Evolutionary conservation across 2,329 filamentous ascomycete genomes (phyloP).

Genomic region (Parastagonospora nodorum): DNA sequence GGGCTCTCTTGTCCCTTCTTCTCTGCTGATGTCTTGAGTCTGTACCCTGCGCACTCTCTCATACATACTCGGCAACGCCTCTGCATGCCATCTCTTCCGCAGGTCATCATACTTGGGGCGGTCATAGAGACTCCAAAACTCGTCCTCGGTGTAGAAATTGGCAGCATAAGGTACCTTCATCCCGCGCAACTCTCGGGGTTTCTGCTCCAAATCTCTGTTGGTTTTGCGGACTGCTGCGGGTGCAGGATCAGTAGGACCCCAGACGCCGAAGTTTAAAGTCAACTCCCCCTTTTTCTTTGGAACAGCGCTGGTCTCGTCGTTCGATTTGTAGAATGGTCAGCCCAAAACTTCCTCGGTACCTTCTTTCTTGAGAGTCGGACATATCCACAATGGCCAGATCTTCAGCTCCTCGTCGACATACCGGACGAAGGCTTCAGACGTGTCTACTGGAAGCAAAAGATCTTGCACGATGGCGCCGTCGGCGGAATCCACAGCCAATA

Average conservation of each 20-base stretch:
- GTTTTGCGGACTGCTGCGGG: conserved; percentile 63
- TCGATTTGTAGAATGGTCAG: conserved; percentile 12
- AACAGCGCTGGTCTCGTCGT: not conserved
- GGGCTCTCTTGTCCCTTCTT: conserved; percentile 28
- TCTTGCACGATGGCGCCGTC: conserved; percentile 65
- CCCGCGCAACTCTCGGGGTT: conserved; percentile 70
- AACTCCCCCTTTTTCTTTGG: conserved; percentile 8
- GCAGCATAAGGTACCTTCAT: conserved; percentile 87
- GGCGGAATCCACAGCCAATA: conserved; percentile 59
- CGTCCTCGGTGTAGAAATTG: conserved; percentile 73
- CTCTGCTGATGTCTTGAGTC: not conserved
- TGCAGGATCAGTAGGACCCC: conserved; percentile 70
- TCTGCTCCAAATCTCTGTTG: conserved; percentile 72
- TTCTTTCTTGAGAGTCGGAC: conserved; percentile 47
- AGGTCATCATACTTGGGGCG: conserved; percentile 61
- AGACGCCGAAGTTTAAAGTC: conserved; percentile 59
- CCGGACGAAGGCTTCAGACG: conserved; percentile 56
- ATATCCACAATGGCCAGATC: conserved; percentile 62
- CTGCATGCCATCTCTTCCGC: conserved; percentile 60
- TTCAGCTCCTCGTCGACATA: conserved; percentile 52
- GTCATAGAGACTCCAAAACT: conserved; percentile 69
- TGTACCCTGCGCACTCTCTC: conserved; percentile 59
- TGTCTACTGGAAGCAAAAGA: conserved; percentile 58
- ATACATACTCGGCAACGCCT: conserved; percentile 64
- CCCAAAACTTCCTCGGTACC: conserved; percentile 7